These are phyloP conservation scores for Arbutus unedo DNA, from an alignment of 148 eudicot genomes.

Conservation along the genomic window DNA sequence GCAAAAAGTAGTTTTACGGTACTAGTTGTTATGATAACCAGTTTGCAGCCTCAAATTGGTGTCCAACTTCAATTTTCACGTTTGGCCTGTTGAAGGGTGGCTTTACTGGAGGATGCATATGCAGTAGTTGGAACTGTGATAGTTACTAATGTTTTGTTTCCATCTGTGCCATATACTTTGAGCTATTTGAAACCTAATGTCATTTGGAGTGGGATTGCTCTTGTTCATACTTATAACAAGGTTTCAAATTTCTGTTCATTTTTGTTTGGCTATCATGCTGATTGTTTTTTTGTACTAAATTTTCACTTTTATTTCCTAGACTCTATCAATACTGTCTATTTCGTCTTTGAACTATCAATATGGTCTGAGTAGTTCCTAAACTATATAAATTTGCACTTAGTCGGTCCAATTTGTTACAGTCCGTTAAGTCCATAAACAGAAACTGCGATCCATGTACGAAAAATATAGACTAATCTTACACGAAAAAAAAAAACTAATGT, in stretches of 20 bases:
- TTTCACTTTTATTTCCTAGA: no score
- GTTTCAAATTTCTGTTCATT: neutral
- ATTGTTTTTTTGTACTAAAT: neutral
- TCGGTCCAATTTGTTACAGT: no score
- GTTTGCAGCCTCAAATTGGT: neutral
- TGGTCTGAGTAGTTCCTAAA: no score
- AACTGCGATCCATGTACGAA: no score
- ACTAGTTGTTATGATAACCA: neutral
- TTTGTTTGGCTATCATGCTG: neutral
- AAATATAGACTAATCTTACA: no score
- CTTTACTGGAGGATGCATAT: neutral
- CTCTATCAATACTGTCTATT: no score
- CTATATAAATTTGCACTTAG: no score
- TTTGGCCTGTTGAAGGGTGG: neutral
- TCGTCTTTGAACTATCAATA: no score
- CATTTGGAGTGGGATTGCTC: neutral
- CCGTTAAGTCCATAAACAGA: no score
- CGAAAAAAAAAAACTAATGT: no score
- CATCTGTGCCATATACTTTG: neutral
- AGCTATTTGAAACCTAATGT: conserved; percentile 1
- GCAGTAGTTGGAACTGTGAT: neutral
- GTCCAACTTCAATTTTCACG: neutral
- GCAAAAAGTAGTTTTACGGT: neutral
- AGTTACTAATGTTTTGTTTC: neutral
- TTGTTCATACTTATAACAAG: neutral